Percentiles rank a stretch among this genome's conserved stretches.
Evolutionary conservation across 1,284 basidiomycete species (phyloP).

Genomic region (Kwoniella shivajii): DNA sequence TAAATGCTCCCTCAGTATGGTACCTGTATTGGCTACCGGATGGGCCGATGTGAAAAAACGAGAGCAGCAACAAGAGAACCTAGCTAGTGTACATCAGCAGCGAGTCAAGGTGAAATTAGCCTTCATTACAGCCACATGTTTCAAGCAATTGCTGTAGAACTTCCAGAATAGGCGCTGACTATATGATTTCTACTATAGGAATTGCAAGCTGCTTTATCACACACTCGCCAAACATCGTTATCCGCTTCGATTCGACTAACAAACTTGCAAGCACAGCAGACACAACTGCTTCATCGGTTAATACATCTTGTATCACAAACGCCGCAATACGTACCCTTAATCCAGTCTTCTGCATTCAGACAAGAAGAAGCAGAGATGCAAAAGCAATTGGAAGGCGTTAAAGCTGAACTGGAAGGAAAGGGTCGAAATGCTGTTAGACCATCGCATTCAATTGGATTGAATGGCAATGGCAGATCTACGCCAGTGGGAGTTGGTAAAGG

Average conservation of each 20-base stretch:
- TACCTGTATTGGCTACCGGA: constrained; percentile 77
- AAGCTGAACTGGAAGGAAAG: constrained; percentile 67
- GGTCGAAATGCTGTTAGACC: constrained; percentile 26
- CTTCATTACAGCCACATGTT: not conserved
- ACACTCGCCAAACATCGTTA: constrained; percentile 67
- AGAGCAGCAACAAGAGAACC: constrained; percentile 73
- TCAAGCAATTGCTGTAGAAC: too few relatives aligned
- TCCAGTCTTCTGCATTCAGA: constrained; percentile 75
- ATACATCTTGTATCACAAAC: constrained; percentile 72
- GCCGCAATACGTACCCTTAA: constrained; percentile 74
- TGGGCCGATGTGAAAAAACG: constrained; percentile 80
- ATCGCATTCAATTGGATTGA: constrained; percentile 10
- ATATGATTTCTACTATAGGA: constrained; percentile 59
- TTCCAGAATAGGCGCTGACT: not conserved
- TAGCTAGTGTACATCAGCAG: constrained; percentile 70
- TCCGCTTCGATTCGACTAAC: constrained; percentile 70
- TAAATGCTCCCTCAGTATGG: constrained; percentile 61
- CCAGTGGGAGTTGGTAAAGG: constrained; percentile 48
- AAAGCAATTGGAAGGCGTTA: constrained; percentile 69
- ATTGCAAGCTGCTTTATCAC: constrained; percentile 65
- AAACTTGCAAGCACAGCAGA: constrained; percentile 67
- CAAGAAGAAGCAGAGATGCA: constrained; percentile 77
- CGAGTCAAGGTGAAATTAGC: constrained; percentile 62
- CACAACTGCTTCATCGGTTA: constrained; percentile 72
- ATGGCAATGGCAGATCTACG: constrained; percentile 13